phyloP scores from a whole-genome alignment of 768 basidiomycete species.

The Sporobolomyces pararoseus region DNA sequence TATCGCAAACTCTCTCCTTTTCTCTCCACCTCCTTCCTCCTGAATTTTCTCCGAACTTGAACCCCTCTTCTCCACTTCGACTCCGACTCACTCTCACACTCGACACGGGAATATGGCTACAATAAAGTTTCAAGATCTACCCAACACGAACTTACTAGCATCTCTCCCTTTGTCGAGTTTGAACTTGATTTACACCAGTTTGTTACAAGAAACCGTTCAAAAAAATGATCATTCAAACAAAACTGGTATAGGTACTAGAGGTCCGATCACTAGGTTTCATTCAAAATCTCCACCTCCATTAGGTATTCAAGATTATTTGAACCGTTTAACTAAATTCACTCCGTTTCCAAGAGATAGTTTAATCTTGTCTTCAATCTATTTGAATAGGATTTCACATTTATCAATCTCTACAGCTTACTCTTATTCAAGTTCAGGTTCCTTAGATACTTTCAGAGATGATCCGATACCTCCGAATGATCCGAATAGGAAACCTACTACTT shows the following conservation, averaged over 20 bases:
- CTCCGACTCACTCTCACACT: too few species aligned
- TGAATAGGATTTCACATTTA: conserved; percentile 43
- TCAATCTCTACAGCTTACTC: background rate
- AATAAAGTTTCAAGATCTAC: background rate
- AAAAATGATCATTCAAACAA: conserved; percentile 7
- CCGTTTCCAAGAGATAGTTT: conserved; percentile 42
- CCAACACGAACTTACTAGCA: background rate
- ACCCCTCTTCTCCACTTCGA: background rate
- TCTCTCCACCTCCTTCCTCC: background rate
- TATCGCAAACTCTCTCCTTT: too few species aligned
- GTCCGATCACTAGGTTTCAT: conserved; percentile 25
- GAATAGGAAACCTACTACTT: background rate
- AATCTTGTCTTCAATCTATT: conserved; percentile 40
- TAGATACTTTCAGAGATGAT: conserved; percentile 4
- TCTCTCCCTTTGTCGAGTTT: conserved; percentile 18
- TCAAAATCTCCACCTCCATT: conserved; percentile 30
- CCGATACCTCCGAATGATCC: background rate
- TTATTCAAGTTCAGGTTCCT: background rate
- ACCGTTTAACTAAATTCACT: conserved; percentile 29
- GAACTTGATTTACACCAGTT: background rate
- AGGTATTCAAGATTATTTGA: conserved; percentile 9
- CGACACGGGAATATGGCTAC: conserved; percentile 21
- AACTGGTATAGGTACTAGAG: background rate
- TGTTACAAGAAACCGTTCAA: background rate
- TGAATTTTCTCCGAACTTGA: too few species aligned